These are phyloP conservation scores for Phyllosticta citriasiana DNA, from an alignment of 2,329 filamentous ascomycete species.

Conservation along the genomic window DNA sequence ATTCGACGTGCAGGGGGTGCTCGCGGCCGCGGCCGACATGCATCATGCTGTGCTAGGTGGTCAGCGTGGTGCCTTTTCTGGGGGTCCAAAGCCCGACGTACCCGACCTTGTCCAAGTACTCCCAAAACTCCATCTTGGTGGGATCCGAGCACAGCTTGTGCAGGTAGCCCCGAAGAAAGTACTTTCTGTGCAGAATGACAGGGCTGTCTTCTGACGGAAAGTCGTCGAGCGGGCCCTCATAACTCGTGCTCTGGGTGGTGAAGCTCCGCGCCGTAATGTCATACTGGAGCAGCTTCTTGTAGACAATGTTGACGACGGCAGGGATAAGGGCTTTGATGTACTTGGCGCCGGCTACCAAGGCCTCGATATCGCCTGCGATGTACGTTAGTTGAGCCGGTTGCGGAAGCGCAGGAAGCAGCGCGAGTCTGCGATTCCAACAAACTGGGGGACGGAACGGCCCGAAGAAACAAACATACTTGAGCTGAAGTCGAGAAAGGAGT, in stretches of 20 bases:
- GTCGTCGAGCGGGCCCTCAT: constrained; percentile 57
- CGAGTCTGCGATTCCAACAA: neutral
- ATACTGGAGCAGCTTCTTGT: constrained; percentile 69
- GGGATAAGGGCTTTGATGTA: constrained; percentile 77
- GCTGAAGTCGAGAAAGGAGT: constrained; percentile 67
- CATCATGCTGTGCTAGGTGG: constrained; percentile 51
- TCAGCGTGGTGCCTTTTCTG: neutral
- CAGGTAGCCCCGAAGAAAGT: constrained; percentile 67
- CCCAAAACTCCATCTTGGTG: constrained; percentile 68
- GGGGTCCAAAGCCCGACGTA: constrained; percentile 28
- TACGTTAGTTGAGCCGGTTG: neutral
- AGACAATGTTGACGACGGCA: constrained; percentile 74
- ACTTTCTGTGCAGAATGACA: constrained; percentile 67
- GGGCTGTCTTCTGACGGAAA: constrained; percentile 57
- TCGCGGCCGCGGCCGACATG: constrained; percentile 65
- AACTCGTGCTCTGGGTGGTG: constrained; percentile 49
- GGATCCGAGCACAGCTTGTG: constrained; percentile 66
- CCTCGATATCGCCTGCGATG: constrained; percentile 56
- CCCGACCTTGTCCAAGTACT: constrained; percentile 76
- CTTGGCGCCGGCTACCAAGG: constrained; percentile 57
- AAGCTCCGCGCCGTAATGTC: constrained; percentile 76
- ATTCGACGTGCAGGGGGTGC: constrained; percentile 68
- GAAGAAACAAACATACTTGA: constrained; percentile 42
- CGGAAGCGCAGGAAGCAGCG: neutral
- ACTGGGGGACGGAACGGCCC: constrained; percentile 2